Evolutionary conservation across 179 eudicot genomes (phyloP).

Genomic region (Sideroxylon spinosum): DNA sequence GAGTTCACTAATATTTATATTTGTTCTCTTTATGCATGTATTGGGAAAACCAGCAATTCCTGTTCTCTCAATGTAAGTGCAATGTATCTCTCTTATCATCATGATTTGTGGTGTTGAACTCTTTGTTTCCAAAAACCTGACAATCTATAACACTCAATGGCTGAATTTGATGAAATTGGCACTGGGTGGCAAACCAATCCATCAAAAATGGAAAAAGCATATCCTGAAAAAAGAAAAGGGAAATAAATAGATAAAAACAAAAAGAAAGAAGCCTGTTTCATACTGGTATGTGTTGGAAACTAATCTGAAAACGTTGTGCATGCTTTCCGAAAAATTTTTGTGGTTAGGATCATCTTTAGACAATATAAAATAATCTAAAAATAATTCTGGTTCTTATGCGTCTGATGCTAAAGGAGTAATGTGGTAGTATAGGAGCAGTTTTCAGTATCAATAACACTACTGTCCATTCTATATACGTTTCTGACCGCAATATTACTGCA

Average conservation of each 20-base stretch:
- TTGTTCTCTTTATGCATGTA: constrained; percentile 28
- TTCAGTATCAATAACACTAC: neutral
- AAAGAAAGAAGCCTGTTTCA: neutral
- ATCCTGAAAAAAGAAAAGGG: neutral
- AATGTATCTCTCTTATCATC: constrained; percentile 7
- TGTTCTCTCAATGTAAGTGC: constrained; percentile 88
- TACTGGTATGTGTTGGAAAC: neutral
- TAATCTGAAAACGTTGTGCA: neutral
- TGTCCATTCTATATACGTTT: too few relatives aligned
- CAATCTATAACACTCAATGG: neutral
- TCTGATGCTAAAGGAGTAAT: too few relatives aligned
- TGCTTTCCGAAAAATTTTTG: neutral
- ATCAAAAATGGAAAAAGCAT: neutral
- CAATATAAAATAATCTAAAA: neutral
- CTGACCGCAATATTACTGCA: too few relatives aligned
- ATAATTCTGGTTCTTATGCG: neutral
- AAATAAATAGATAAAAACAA: neutral
- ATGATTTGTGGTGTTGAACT: constrained; percentile 1
- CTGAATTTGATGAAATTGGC: constrained; percentile 1
- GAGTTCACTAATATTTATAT: constrained; percentile 25
- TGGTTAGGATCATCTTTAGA: neutral
- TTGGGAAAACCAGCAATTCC: constrained; percentile 73
- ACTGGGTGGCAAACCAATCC: neutral
- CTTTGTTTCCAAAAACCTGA: neutral
- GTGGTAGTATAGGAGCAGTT: neutral